Evolutionary conservation across 805 yeast genomes (phyloP).

Genomic region (Hanseniaspora nectarophila): DNA sequence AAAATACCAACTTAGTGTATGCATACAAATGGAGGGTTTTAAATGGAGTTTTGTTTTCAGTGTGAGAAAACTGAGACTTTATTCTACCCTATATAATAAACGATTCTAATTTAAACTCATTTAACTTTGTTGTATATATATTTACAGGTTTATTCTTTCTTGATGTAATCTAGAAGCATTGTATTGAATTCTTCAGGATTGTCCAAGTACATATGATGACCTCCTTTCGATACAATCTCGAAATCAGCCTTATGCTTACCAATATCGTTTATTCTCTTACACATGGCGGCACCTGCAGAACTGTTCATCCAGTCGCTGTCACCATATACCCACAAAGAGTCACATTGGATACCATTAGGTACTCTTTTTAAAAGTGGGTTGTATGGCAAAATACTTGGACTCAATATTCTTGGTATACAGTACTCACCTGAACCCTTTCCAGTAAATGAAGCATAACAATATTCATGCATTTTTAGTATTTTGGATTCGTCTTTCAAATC

Average conservation of each 20-base stretch:
- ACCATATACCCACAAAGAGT: slow-evolving; percentile 48
- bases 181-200: slow-evolving; percentile 40
- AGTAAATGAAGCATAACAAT: slow-evolving; percentile 40
- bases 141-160: neutral
- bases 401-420: slow-evolving; percentile 48
- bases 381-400: slow-evolving; percentile 46
- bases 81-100: too few relatives aligned
- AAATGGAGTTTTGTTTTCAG: neutral
- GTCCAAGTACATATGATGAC: slow-evolving; percentile 61
- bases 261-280: slow-evolving; percentile 25
- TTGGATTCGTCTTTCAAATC: slow-evolving; percentile 24
- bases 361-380: slow-evolving; percentile 46
- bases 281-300: slow-evolving; percentile 42
- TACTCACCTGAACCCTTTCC: slow-evolving; percentile 54
- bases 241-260: slow-evolving; percentile 20
- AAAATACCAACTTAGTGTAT: too few relatives aligned
- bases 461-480: slow-evolving; percentile 38
- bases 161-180: slow-evolving; percentile 28
- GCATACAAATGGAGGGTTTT: neutral
- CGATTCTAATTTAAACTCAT: too few relatives aligned
- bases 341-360: slow-evolving; percentile 28
- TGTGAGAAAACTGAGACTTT: too few relatives aligned
- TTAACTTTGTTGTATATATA: too few relatives aligned
- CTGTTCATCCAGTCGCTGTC: slow-evolving; percentile 63
- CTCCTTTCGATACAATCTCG: slow-evolving; percentile 37